Percentiles rank a stretch among this genome's conserved stretches.
These are phyloP conservation scores for Aspergillus sp. DNA, from an alignment of 2,329 filamentous ascomycete species.

Conservation along the genomic window DNA sequence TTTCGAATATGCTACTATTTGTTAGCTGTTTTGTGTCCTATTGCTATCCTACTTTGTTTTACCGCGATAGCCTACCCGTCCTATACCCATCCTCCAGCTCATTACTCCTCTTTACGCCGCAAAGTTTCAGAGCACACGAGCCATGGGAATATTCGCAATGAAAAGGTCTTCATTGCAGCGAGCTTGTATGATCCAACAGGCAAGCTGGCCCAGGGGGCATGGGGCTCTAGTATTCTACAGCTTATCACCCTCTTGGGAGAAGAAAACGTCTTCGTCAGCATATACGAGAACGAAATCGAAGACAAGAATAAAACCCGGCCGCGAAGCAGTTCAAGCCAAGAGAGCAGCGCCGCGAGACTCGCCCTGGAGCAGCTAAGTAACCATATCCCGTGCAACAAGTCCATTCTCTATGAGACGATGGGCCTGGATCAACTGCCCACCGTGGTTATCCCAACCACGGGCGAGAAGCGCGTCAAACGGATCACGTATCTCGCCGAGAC, in stretches of 20 bases:
- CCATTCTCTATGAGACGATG: conserved; percentile 64
- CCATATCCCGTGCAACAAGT: conserved; percentile 52
- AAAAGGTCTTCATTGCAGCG: conserved; percentile 74
- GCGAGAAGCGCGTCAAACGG: conserved; percentile 66
- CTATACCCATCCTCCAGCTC: conserved; percentile 58
- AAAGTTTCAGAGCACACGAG: conserved; percentile 37
- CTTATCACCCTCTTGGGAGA: conserved; percentile 68
- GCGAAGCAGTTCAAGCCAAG: too few species aligned
- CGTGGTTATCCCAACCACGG: conserved; percentile 64
- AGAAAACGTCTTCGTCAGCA: conserved; percentile 70
- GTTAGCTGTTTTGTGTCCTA: too few species aligned
- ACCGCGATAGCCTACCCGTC: conserved; percentile 48
- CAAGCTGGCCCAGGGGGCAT: conserved; percentile 63
- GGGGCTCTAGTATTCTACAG: conserved; percentile 64
- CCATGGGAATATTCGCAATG: conserved; percentile 57
- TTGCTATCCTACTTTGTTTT: too few species aligned
- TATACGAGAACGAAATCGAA: conserved; percentile 73
- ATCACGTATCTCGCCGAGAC: conserved; percentile 73
- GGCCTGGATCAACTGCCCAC: conserved; percentile 57
- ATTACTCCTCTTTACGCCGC: conserved; percentile 50
- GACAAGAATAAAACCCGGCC: conserved; percentile 23
- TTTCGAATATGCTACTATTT: too few species aligned
- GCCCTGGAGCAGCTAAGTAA: conserved; percentile 59
- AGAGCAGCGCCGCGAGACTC: conserved; percentile 47
- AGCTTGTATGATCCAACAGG: conserved; percentile 69